Percentiles rank a stretch among this genome's conserved stretches.
phyloP scores from a whole-genome alignment of 805 yeast genomes.

The Teunomyces funiuensis region DNA sequence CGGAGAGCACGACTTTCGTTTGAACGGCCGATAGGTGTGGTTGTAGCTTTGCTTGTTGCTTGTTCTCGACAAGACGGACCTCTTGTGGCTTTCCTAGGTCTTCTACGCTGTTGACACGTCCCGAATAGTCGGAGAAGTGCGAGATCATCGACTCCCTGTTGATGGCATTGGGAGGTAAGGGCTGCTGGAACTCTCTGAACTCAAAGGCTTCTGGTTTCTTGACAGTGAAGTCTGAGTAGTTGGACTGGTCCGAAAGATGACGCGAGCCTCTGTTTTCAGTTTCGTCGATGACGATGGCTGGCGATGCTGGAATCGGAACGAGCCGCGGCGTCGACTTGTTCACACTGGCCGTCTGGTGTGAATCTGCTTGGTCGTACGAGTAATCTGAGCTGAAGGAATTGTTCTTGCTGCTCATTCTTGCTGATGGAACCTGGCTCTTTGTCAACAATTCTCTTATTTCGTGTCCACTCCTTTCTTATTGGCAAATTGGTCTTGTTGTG shows the following conservation, averaged over 20 bases:
- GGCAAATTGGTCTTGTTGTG: neutral
- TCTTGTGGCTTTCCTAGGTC: constrained; percentile 14
- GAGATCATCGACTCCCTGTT: constrained; percentile 16
- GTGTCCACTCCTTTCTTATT: no score
- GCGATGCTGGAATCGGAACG: constrained; percentile 3
- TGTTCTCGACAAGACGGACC: constrained; percentile 6
- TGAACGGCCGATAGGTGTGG: neutral
- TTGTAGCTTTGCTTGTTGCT: no score
- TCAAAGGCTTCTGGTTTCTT: constrained; percentile 4
- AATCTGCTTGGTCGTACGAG: constrained; percentile 2
- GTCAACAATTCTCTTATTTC: no score
- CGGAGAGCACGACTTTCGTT: constrained; percentile 8
- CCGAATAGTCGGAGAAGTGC: constrained; percentile 18
- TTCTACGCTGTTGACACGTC: constrained; percentile 23
- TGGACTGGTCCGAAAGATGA: neutral
- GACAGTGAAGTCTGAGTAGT: neutral
- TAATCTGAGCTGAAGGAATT: constrained; percentile 2
- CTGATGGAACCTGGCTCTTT: no score
- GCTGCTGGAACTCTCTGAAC: constrained; percentile 11
- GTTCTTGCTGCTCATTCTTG: constrained; percentile 3
- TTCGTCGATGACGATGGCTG: neutral
- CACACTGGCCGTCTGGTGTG: constrained; percentile 2
- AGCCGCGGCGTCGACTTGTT: constrained; percentile 1
- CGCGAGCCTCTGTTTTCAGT: neutral
- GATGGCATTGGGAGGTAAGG: constrained; percentile 3